Percentiles rank a stretch among this genome's conserved stretches.
These are phyloP conservation scores for Cercospora sp. DNA, from an alignment of 2,329 filamentous ascomycete genomes.

Conservation along the genomic window DNA sequence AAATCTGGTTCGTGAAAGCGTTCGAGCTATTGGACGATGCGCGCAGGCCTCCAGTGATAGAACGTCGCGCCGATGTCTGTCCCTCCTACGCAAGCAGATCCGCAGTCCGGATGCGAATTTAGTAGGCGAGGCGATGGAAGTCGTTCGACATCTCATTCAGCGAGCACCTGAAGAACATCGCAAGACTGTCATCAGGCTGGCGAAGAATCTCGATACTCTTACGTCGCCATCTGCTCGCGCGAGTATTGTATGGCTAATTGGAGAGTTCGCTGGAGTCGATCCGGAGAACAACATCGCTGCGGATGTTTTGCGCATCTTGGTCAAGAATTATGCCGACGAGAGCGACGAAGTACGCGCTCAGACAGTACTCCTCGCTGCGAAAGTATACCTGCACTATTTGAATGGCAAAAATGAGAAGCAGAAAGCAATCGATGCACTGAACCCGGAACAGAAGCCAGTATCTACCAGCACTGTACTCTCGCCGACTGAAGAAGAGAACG, in stretches of 20 bases:
- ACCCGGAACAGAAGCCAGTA: conserved; percentile 13
- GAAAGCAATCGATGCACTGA: conserved; percentile 35
- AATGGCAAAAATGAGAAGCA: conserved; percentile 57
- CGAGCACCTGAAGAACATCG: conserved; percentile 79
- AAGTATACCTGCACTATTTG: conserved; percentile 89
- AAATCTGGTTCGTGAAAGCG: conserved; percentile 80
- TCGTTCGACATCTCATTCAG: conserved; percentile 93
- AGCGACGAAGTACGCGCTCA: conserved; percentile 85
- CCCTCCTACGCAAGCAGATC: conserved; percentile 81
- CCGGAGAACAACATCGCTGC: conserved; percentile 83
- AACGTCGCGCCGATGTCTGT: conserved; percentile 76
- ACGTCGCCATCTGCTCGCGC: conserved; percentile 86
- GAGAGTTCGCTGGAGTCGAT: conserved; percentile 82
- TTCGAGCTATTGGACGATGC: conserved; percentile 89
- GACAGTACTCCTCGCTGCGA: conserved; percentile 89
- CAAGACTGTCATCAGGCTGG: conserved; percentile 82
- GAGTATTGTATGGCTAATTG: conserved; percentile 95
- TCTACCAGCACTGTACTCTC: conserved; percentile 28
- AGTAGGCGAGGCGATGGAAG: conserved; percentile 89
- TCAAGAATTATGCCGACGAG: conserved; percentile 82
- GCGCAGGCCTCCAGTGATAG: conserved; percentile 70
- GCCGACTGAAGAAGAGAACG: conserved; percentile 30
- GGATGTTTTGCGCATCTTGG: conserved; percentile 84
- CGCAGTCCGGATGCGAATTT: conserved; percentile 83
- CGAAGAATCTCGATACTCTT: conserved; percentile 86